These are phyloP conservation scores for Pichia thaimueangensis DNA, from an alignment of 805 yeast genomes.

Conservation along the genomic window DNA sequence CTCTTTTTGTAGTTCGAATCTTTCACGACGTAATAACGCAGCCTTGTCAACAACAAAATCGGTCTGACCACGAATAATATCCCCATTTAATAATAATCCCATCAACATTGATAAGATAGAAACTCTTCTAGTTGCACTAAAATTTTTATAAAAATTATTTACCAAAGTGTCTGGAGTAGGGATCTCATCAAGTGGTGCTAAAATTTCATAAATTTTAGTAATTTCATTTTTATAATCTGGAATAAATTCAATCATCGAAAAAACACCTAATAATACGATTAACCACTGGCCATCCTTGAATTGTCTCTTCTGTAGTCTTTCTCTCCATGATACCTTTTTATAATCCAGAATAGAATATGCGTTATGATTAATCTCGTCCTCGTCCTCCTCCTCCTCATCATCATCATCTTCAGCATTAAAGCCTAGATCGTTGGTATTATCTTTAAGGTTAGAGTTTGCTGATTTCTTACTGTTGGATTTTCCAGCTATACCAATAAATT, in stretches of 20 bases:
- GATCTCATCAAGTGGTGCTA: constrained; percentile 50
- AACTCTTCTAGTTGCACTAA: constrained; percentile 46
- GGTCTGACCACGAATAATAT: constrained; percentile 52
- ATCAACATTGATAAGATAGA: constrained; percentile 49
- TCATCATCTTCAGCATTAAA: constrained; percentile 19
- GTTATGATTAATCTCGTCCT: constrained; percentile 33
- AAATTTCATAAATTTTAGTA: constrained; percentile 39
- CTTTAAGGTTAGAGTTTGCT: neutral
- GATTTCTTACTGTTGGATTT: neutral
- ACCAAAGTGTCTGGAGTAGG: constrained; percentile 46
- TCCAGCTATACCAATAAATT: neutral
- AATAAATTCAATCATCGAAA: constrained; percentile 53
- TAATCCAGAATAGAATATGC: constrained; percentile 47
- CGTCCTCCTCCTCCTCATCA: constrained; percentile 22
- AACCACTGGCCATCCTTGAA: constrained; percentile 88
- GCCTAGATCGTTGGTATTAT: neutral
- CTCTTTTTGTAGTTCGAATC: constrained; percentile 61
- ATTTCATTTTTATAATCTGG: constrained; percentile 48
- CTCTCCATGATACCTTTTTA: constrained; percentile 68
- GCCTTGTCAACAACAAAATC: constrained; percentile 65
- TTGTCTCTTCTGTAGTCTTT: constrained; percentile 62
- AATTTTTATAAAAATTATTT: constrained; percentile 46
- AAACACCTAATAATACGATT: constrained; percentile 63
- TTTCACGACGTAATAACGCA: constrained; percentile 54
- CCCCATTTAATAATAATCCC: constrained; percentile 53